Base-by-base conservation (phyloP, 768 basidiomycete species). In the Suillus sp. region DNA sequence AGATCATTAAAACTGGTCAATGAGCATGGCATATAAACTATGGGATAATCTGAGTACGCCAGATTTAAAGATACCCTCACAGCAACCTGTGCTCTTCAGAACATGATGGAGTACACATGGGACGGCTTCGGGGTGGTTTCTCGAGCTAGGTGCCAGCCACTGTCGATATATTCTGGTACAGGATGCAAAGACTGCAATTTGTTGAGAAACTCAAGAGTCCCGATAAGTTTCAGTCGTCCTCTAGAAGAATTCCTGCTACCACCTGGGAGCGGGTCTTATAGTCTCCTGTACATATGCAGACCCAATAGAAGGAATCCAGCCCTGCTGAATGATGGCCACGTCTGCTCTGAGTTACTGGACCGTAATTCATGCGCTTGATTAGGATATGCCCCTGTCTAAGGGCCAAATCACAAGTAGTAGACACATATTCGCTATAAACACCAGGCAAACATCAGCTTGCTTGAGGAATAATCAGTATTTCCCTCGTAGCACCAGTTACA, bases 51-150 rank as follows among this genome's bases (percentile, higher is more conserved):
- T 59, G 78, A 77, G 22, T 83, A 77, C 66, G 4, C 86, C 88
- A 5, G 84, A 80, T 68, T 88, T 88, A 75, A 90, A 83, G 5
- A 89, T 65, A 0, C 82, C 83, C 62, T 90, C 89, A 32, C 86
- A 89, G 75, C 8, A 78, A 50, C 32, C 77, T 69, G 40, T 72
- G 77, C 62, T 86, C 79, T 20, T 77, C 70, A 86, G 68, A 2
- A 78, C 86, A 64, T 82, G 75, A 50, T 81, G 67, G 70, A 86
- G 86, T 7, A 90, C 82, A 51, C 72, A 68, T 7, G 86, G 83
- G 42, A 88, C 83, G 1, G 77, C 86, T 35, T 89, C 86, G 3
- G 87, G 81, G 35, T 74, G 74, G 67, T 90, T 90, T 68, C 82
- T 81, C 8, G 86, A 83, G 64, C 75, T 54, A 88, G 78, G 63